phyloP scores from a whole-genome alignment of 306 rosid species.

The Gastrolobium bilobum region DNA sequence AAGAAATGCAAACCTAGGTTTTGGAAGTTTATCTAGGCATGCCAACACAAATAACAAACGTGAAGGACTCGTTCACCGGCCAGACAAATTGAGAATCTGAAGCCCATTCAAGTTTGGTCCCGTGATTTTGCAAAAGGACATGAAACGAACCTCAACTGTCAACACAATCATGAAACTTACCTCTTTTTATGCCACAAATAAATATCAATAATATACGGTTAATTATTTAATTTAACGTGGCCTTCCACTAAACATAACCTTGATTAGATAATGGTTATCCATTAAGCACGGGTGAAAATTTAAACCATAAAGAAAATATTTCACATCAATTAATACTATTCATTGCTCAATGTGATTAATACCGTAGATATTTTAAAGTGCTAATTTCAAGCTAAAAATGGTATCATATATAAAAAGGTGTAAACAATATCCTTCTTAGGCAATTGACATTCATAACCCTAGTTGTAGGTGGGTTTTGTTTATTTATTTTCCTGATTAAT shows the following conservation, averaged over 20 bases:
- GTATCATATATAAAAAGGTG: neutral
- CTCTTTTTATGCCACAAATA: neutral
- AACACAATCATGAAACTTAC: neutral
- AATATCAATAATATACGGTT: neutral
- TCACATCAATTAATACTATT: neutral
- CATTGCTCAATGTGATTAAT: neutral
- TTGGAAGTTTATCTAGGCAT: neutral
- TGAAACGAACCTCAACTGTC: neutral
- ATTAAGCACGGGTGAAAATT: neutral
- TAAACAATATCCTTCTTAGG: neutral
- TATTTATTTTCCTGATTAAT: neutral
- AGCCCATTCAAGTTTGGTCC: conserved; percentile 18
- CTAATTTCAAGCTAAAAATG: neutral
- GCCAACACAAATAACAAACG: conserved; percentile 30
- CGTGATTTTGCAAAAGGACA: conserved; percentile 1
- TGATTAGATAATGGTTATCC: conserved; percentile 3
- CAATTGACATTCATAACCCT: neutral
- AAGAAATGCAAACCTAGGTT: neutral
- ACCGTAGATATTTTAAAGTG: neutral
- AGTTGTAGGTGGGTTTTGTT: neutral
- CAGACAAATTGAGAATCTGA: neutral
- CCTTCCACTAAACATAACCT: neutral
- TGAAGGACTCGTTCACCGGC: conserved; percentile 33
- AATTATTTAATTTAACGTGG: neutral
- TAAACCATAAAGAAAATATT: neutral